phyloP scores from a whole-genome alignment of 345 rosid species.

The Eucalyptus marginata region DNA sequence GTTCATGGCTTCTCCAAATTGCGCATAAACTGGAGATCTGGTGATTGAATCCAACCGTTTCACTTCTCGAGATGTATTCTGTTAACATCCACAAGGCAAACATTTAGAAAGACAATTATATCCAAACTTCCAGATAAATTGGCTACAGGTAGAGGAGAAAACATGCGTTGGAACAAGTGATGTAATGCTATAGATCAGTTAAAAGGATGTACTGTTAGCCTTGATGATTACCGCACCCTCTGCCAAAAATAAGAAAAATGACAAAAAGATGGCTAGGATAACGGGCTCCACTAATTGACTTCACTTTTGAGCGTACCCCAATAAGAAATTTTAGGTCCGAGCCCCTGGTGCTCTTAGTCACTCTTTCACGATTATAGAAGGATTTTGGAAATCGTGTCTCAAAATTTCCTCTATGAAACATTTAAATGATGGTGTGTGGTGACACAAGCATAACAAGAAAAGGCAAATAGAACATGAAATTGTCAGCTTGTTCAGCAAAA shows the following conservation, averaged over 20 bases:
- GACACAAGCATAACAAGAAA: background rate
- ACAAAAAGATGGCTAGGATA: background rate
- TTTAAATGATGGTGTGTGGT: background rate
- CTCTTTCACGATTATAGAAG: background rate
- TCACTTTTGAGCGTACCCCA: background rate
- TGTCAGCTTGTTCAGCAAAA: background rate
- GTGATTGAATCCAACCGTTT: constrained; percentile 87
- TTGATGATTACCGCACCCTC: background rate
- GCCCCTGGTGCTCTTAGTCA: background rate
- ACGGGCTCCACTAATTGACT: background rate
- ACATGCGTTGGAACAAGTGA: background rate
- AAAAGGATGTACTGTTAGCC: background rate
- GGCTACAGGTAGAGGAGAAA: background rate
- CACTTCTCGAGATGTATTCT: constrained; percentile 94
- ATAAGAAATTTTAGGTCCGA: background rate
- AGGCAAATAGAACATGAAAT: background rate
- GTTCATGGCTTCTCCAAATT: constrained; percentile 89
- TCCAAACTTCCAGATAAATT: background rate
- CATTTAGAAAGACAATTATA: background rate
- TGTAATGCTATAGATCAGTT: background rate
- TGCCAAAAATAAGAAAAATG: background rate
- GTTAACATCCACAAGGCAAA: background rate
- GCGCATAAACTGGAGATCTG: constrained; percentile 89
- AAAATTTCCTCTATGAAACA: background rate
- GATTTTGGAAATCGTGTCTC: background rate